These are phyloP conservation scores for Candida stauntonica DNA, from an alignment of 805 yeast genomes.

Conservation along the genomic window DNA sequence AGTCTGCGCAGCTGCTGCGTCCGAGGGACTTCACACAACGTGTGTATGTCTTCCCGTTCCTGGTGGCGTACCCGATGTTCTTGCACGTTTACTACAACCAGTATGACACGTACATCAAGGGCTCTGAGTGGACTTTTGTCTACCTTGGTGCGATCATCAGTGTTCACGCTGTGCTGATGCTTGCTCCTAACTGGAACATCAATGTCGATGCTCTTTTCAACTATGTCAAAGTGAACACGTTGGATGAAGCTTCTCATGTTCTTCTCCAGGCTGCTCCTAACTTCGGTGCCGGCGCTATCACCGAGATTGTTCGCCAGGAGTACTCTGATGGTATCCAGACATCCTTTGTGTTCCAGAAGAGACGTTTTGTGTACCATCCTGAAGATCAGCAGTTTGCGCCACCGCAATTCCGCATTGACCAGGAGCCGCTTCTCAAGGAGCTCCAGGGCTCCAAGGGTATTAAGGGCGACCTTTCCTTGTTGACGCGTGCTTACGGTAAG, in stretches of 20 bases:
- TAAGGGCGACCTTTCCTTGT: conserved; percentile 45
- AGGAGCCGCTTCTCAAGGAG: conserved; percentile 48
- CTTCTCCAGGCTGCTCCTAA: conserved; percentile 79
- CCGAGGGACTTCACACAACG: conserved; percentile 56
- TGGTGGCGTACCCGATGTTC: conserved; percentile 72
- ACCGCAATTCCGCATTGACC: conserved; percentile 66
- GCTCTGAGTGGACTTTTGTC: conserved; percentile 95
- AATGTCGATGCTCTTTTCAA: conserved; percentile 66
- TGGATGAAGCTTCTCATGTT: conserved; percentile 66
- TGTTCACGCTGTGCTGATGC: conserved; percentile 69
- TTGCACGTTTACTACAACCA: conserved; percentile 56
- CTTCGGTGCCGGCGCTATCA: conserved; percentile 81
- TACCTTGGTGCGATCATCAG: conserved; percentile 72
- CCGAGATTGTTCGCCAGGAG: conserved; percentile 49
- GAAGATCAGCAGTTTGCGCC: conserved; percentile 61
- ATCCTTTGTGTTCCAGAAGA: conserved; percentile 84
- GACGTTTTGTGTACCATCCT: conserved; percentile 72
- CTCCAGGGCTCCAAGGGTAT: conserved; percentile 57
- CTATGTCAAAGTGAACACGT: conserved; percentile 46
- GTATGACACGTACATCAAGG: conserved; percentile 80
- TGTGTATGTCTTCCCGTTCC: conserved; percentile 82
- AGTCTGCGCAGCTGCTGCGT: conserved; percentile 67
- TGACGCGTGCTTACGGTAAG: conserved; percentile 65
- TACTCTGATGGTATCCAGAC: conserved; percentile 57
- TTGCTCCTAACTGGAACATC: conserved; percentile 94